phyloP scores from a whole-genome alignment of 2,329 filamentous ascomycete species.

The Cytospora piceae region DNA sequence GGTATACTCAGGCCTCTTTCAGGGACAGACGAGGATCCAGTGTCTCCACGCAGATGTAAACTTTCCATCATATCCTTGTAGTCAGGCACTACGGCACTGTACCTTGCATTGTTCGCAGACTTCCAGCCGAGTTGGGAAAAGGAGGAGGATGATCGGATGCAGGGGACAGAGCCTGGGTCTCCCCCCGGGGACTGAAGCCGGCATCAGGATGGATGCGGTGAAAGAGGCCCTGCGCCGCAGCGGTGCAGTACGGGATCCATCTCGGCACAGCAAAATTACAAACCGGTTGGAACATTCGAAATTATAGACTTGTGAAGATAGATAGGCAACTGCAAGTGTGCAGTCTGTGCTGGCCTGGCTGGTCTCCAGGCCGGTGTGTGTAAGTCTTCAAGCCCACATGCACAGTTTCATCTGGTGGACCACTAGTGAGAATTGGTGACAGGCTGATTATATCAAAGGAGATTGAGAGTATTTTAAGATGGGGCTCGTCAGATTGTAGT shows the following conservation, averaged over 20 bases:
- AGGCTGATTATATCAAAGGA: background rate
- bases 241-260: constrained; percentile 12
- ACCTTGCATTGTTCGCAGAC: constrained; percentile 16
- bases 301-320: constrained; percentile 4
- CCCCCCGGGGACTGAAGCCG: constrained; percentile 10
- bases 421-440: background rate
- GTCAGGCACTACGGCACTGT: constrained; percentile 6
- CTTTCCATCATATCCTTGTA: background rate
- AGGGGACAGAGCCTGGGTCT: constrained; percentile 7
- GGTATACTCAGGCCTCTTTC: background rate
- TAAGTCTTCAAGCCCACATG: background rate
- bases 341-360: background rate
- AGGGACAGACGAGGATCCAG: constrained; percentile 6
- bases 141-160: constrained; percentile 11
- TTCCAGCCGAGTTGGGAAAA: constrained; percentile 13
- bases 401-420: background rate
- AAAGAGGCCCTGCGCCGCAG: constrained; percentile 12
- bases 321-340: background rate
- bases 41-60: background rate
- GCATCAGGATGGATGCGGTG: constrained; percentile 8
- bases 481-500: background rate
- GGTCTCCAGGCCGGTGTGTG: constrained; percentile 1
- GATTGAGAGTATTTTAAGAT: background rate
- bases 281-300: background rate
- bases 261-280: constrained; percentile 10